Evolutionary conservation across 805 yeast species (phyloP).

Genomic region (Kazachstania bromeliacearum): DNA sequence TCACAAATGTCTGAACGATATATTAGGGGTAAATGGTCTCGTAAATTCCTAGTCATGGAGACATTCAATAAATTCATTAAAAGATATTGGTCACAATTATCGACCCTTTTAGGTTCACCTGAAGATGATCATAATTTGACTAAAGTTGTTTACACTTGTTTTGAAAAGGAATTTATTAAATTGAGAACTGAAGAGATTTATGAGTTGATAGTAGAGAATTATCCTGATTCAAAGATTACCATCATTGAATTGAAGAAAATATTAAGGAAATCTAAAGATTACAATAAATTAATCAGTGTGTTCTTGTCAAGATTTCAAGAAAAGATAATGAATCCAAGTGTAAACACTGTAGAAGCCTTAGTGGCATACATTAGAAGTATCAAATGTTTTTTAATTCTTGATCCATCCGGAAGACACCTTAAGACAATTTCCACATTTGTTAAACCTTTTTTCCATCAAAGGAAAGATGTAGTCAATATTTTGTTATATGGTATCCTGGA

Average conservation of each 20-base stretch:
- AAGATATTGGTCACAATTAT: constrained; percentile 20
- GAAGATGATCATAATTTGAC: constrained; percentile 25
- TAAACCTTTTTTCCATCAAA: constrained; percentile 53
- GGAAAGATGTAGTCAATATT: constrained; percentile 56
- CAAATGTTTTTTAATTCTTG: constrained; percentile 62
- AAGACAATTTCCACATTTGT: constrained; percentile 75
- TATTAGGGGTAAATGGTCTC: constrained; percentile 14
- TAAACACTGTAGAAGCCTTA: constrained; percentile 65
- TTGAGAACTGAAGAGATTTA: constrained; percentile 51
- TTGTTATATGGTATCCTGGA: constrained; percentile 66
- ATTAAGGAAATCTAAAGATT: constrained; percentile 30
- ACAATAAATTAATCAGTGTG: constrained; percentile 10
- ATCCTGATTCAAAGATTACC: constrained; percentile 44
- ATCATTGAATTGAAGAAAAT: constrained; percentile 53
- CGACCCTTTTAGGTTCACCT: constrained; percentile 14
- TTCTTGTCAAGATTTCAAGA: constrained; percentile 16
- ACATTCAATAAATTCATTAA: constrained; percentile 22
- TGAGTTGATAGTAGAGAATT: constrained; percentile 42
- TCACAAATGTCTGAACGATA: constrained; percentile 10
- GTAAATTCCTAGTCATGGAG: constrained; percentile 19
- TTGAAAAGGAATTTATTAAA: constrained; percentile 19
- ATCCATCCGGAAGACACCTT: constrained; percentile 75
- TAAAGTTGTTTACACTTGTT: constrained; percentile 16
- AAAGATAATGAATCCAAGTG: constrained; percentile 63
- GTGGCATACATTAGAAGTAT: constrained; percentile 62